phyloP scores from a whole-genome alignment of 2,329 filamentous ascomycete species.

The Annulohypoxylon truncatum region DNA sequence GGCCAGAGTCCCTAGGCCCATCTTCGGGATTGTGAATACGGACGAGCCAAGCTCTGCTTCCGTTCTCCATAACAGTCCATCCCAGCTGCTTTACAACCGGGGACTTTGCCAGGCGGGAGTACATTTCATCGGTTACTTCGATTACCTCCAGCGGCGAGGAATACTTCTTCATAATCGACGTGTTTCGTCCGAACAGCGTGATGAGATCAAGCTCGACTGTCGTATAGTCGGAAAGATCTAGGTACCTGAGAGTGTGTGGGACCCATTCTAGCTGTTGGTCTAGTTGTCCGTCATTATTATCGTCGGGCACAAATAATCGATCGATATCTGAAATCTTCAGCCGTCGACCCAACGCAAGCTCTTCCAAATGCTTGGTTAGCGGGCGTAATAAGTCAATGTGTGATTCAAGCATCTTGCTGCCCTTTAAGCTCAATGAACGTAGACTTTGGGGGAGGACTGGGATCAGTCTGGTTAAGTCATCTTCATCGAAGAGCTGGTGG shows the following conservation, averaged over 20 bases:
- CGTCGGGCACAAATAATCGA: conserved; percentile 67
- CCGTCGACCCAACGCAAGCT: conserved; percentile 77
- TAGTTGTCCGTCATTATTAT: conserved; percentile 47
- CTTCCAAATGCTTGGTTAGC: conserved; percentile 78
- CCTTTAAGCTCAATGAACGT: conserved; percentile 79
- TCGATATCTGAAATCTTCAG: conserved; percentile 74
- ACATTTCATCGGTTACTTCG: conserved; percentile 77
- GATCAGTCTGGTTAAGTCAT: conserved; percentile 73
- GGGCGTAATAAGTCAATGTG: conserved; percentile 74
- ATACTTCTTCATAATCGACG: conserved; percentile 66
- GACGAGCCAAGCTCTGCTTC: conserved; percentile 75
- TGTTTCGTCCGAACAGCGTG: conserved; percentile 62
- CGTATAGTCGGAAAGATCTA: conserved; percentile 80
- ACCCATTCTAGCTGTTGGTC: conserved; percentile 58
- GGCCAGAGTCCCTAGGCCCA: conserved; percentile 64
- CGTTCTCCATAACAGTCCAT: conserved; percentile 78
- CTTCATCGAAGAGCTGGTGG: conserved; percentile 75
- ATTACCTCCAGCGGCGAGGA: conserved; percentile 80
- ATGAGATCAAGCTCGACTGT: conserved; percentile 70
- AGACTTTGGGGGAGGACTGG: conserved; percentile 74
- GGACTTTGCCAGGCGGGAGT: conserved; percentile 72
- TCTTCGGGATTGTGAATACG: conserved; percentile 57
- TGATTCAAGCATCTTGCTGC: conserved; percentile 73
- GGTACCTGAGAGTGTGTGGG: conserved; percentile 74
- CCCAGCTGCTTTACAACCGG: conserved; percentile 70